These are phyloP conservation scores for Penicillium cinerascens DNA, from an alignment of 495 filamentous ascomycete species.

Conservation along the genomic window DNA sequence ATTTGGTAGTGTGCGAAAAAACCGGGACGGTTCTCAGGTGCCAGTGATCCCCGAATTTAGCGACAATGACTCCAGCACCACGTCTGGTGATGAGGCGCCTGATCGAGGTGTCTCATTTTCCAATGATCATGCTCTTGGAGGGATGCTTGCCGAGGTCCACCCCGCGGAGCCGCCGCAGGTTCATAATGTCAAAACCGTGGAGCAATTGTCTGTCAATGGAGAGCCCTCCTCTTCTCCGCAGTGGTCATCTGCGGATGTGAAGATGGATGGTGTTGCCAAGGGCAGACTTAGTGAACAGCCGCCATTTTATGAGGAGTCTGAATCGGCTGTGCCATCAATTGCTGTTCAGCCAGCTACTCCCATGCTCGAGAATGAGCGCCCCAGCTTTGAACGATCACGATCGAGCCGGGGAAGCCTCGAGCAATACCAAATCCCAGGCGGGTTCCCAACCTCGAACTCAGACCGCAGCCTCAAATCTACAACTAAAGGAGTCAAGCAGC, in stretches of 20 bases:
- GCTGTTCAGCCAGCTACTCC: slow-evolving; percentile 31
- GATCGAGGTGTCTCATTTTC: slow-evolving; percentile 40
- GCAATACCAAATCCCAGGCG: slow-evolving; percentile 35
- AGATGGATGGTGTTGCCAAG: slow-evolving; percentile 1
- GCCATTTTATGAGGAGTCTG: slow-evolving; percentile 4
- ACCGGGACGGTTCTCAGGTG: slow-evolving; percentile 26
- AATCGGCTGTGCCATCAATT: slow-evolving; percentile 41
- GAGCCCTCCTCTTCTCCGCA: not conserved
- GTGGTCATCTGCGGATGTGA: not conserved
- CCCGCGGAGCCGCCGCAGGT: slow-evolving; percentile 1
- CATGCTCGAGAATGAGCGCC: slow-evolving; percentile 10
- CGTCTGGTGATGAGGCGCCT: slow-evolving; percentile 30
- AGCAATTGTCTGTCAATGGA: slow-evolving; percentile 14
- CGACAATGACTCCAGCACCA: slow-evolving; percentile 38
- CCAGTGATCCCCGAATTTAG: slow-evolving; percentile 25
- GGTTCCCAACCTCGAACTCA: slow-evolving; percentile 30
- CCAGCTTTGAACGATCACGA: slow-evolving; percentile 7
- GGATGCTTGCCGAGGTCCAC: slow-evolving; percentile 44
- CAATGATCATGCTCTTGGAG: slow-evolving; percentile 62
- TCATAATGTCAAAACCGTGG: slow-evolving; percentile 8
- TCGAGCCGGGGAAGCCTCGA: slow-evolving; percentile 37
- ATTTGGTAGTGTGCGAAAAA: slow-evolving; percentile 72
- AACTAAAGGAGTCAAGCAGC: slow-evolving; percentile 4
- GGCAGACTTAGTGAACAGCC: slow-evolving; percentile 1
- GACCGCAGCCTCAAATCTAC: slow-evolving; percentile 19